Base-by-base conservation (phyloP, 441 rosid species). In the Breynia disticha region DNA sequence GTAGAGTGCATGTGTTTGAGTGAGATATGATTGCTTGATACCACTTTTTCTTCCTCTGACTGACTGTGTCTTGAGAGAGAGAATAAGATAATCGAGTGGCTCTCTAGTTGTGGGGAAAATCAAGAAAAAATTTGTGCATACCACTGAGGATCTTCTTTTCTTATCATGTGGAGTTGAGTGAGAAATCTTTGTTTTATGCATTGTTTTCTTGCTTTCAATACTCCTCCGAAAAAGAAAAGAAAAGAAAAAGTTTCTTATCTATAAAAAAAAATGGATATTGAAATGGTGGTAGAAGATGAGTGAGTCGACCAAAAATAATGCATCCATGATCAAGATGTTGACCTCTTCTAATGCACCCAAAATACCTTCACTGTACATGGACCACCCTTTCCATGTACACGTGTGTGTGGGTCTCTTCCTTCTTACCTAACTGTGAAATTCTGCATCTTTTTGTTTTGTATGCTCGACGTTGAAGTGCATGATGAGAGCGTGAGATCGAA, bases 321-420 rank as follows among this genome's bases (percentile, higher is more conserved):
- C 69, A 54, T 56, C 46, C 71, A 74, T 80, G 84, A 80, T 83
- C 76, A 72, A 16, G 86, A 72, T 77, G 77, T 53, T 65, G 83
- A 77, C 83, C 74, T 59, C 68, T 59, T 59, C 64, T 4, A 48
- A 48, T 48, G 15, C 48, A 75, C 64, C 72, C 64, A 72, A 70
- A 70, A 64, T 67, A 32, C 57, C 61, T 61, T 42, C 32, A 18
- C 38, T 44, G 37, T 9, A 59, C 11, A 3, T 60, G 79, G 74
- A 66, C 82, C 77, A 65, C 76, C 20, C 24, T 19, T 17, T 52
- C 58, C 50, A 46, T 62, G 46, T 48, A 68, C 85, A 76, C 81
- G 81, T 68, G 85, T 68, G 85, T 65, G 65, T 65, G 80, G 57
- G 62, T 57, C 83, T 57, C 83, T 56, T 52, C 75, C 56, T 5